Percentiles rank a stretch among this genome's conserved stretches.
These are phyloP conservation scores for Tephrocybe sp. DNA, from an alignment of 768 basidiomycete species.

Conservation along the genomic window DNA sequence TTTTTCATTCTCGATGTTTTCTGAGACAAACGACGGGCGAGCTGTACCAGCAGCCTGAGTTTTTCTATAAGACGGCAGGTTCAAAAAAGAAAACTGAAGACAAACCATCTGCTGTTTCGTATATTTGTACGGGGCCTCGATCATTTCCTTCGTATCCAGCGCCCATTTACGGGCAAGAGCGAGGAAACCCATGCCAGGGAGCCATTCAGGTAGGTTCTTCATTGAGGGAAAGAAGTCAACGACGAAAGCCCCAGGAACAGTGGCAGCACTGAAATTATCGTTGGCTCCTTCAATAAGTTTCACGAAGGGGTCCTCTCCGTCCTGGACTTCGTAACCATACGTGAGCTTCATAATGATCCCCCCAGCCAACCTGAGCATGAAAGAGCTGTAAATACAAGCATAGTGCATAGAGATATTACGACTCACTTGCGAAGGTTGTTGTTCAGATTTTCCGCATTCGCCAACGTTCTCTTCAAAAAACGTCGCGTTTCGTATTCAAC, in stretches of 20 bases:
- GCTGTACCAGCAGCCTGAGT: constrained; percentile 41
- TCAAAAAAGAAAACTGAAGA: not conserved
- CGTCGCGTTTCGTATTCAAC: constrained; percentile 33
- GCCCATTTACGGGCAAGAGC: constrained; percentile 41
- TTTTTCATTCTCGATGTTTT: constrained; percentile 36
- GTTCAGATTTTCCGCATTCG: constrained; percentile 29
- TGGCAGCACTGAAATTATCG: constrained; percentile 50
- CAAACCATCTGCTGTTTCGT: constrained; percentile 48
- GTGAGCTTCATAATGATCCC: constrained; percentile 53
- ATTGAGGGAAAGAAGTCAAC: constrained; percentile 45
- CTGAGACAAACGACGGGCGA: constrained; percentile 42
- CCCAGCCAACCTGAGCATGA: constrained; percentile 41
- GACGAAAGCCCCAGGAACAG: constrained; percentile 46
- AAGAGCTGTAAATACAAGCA: not conserved
- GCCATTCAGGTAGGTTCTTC: constrained; percentile 51
- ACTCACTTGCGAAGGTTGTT: constrained; percentile 43
- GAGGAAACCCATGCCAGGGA: constrained; percentile 58
- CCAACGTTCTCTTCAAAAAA: constrained; percentile 37
- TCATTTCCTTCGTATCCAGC: constrained; percentile 35
- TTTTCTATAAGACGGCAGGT: not conserved
- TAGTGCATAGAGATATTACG: not conserved
- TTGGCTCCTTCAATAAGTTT: constrained; percentile 51
- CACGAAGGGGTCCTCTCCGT: constrained; percentile 51
- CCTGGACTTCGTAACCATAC: constrained; percentile 57
- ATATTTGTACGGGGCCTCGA: constrained; percentile 43